These are phyloP conservation scores for Bryoglossum gracile DNA, from an alignment of 495 filamentous ascomycete genomes.

Conservation along the genomic window DNA sequence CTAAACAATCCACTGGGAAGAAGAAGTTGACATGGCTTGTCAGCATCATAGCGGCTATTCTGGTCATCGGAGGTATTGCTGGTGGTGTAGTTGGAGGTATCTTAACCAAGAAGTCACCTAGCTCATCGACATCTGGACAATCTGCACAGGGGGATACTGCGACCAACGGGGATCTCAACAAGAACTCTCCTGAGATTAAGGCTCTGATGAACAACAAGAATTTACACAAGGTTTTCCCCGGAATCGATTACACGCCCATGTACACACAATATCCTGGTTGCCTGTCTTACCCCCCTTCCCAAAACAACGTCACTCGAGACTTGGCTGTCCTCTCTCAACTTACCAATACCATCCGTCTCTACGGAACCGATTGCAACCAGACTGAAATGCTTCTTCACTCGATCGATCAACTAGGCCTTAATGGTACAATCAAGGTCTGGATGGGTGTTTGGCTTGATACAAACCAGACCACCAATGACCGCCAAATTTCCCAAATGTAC, in stretches of 20 bases:
- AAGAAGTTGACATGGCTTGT: conserved; percentile 70
- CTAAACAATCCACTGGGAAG: conserved; percentile 48
- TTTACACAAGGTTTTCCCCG: conserved; percentile 89
- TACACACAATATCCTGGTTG: conserved; percentile 88
- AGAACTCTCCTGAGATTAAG: conserved; percentile 74
- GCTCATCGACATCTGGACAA: conserved; percentile 9
- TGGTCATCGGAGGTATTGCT: conserved; percentile 62
- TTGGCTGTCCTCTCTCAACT: conserved; percentile 86
- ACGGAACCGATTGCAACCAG: conserved; percentile 97
- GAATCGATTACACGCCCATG: conserved; percentile 94
- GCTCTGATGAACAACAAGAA: conserved; percentile 68
- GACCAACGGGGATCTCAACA: conserved; percentile 60
- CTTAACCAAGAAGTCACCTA: conserved; percentile 34
- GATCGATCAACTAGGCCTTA: conserved; percentile 63
- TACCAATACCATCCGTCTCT: conserved; percentile 82
- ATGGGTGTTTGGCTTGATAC: conserved; percentile 88
- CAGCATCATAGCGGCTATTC: conserved; percentile 47
- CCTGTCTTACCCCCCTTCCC: conserved; percentile 65
- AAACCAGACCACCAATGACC: conserved; percentile 74
- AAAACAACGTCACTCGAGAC: conserved; percentile 92
- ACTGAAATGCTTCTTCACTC: conserved; percentile 89
- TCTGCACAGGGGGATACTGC: conserved; percentile 35
- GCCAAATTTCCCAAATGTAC: conserved; percentile 78
- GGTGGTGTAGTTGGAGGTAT: conserved; percentile 73
- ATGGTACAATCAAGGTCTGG: conserved; percentile 79